Evolutionary conservation across 2,329 filamentous ascomycete species (phyloP), one percentile per base, ranked within the genome.

Genomic region (Scopulariopsis brevicaulis): DNA sequence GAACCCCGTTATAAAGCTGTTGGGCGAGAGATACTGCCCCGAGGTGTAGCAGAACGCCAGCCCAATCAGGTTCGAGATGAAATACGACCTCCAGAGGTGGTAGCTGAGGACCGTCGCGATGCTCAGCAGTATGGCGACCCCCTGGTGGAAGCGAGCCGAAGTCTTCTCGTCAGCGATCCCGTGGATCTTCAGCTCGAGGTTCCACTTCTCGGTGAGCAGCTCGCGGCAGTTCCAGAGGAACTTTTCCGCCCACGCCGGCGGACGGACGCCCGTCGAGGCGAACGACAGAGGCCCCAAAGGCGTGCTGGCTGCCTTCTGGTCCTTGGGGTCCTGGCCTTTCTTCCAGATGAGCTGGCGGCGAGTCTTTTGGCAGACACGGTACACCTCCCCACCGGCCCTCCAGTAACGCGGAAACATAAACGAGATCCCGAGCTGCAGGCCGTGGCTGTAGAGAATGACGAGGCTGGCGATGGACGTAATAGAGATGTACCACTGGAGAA

Each of bases 11-110:
- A 81, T 74, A 67, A 96, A 96, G 0, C 90, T 93, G 0, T 91
- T 96, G 0, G 92, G 91, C 1, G 91, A 96, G 75, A 97, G 83
- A 57, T 96, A 74, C 64, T 93, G 83, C 58, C 96, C 79, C 4
- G 89, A 84, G 8, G 83, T 82, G 66, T 97, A 96, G 63, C 87
- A 92, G 73, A 96, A 90, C 6, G 87, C 88, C 63, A 93, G 90
- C 0, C 90, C 92, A 65, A 96, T 81, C 40, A 96, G 73, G 67
- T 97, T 97, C 53, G 90, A 93, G 43, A 96, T 71, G 64, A 83
- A 62, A 0, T 70, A 67, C 56, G 76, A 77, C 1, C 71, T 68
- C 1, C 74, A 89, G 72, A 86, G 86, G 65, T 89, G 86, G 70
- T 91, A 93, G 7, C 77, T 69, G 22, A 86, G 74, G 1, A 80